Percentiles rank a stretch among this genome's conserved stretches.
These are phyloP conservation scores for Termitomyces bulborhizus DNA, from an alignment of 768 basidiomycete species.

Conservation along the genomic window DNA sequence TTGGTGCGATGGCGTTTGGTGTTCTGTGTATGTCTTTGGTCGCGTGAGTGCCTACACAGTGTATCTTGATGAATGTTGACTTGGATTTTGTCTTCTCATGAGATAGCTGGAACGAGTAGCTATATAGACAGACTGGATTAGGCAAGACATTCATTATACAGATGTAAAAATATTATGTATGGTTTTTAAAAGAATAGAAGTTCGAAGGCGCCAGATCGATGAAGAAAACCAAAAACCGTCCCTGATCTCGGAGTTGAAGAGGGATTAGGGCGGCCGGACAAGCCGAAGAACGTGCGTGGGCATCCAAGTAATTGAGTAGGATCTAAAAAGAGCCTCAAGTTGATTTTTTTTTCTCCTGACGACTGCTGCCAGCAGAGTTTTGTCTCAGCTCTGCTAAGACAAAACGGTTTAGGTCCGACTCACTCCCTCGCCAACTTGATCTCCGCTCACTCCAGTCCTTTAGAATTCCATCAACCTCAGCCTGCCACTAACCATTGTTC, in stretches of 20 bases:
- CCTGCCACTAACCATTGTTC: background rate
- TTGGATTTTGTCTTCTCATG: background rate
- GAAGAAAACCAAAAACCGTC: background rate
- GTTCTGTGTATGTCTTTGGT: conserved; percentile 90
- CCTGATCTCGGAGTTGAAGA: conserved; percentile 7
- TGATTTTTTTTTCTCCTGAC: conserved; percentile 20
- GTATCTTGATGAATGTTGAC: background rate
- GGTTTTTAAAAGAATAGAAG: background rate
- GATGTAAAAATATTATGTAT: background rate
- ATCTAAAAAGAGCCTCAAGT: conserved; percentile 6
- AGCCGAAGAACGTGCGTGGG: conserved; percentile 53
- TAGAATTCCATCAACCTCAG: background rate
- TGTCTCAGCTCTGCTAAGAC: conserved; percentile 6
- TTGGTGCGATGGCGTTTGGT: conserved; percentile 87
- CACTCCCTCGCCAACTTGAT: background rate
- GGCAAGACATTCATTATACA: background rate
- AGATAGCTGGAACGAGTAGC: conserved; percentile 69
- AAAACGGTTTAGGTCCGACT: conserved; percentile 1
- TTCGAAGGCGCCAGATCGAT: background rate
- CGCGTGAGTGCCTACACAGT: conserved; percentile 56
- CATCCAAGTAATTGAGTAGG: conserved; percentile 16
- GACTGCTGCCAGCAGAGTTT: background rate
- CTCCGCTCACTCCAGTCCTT: background rate
- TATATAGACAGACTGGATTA: background rate
- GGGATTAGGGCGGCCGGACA: conserved; percentile 11